Percentiles rank a stretch among this genome's conserved stretches.
These are phyloP conservation scores for Dentipellis fragilis DNA, from an alignment of 768 basidiomycete genomes.

Conservation along the genomic window DNA sequence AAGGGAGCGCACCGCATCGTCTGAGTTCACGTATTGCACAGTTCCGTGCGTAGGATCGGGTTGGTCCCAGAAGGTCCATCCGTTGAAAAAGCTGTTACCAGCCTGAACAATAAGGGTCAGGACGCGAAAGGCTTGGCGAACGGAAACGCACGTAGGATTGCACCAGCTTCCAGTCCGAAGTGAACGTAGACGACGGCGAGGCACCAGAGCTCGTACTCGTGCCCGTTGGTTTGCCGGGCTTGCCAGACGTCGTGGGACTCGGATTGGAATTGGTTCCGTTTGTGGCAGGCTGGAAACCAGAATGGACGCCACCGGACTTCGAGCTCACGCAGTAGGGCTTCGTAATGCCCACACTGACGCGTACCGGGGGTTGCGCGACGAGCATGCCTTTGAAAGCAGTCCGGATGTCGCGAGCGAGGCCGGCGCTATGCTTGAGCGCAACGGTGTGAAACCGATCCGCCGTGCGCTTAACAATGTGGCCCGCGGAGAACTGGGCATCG, in stretches of 20 bases:
- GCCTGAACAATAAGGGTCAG: conserved; percentile 24
- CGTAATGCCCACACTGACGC: conserved; percentile 7
- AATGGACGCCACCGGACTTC: neutral
- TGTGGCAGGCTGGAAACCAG: neutral
- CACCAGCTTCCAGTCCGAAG: conserved; percentile 34
- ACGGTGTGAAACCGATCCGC: conserved; percentile 39
- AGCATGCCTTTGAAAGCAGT: conserved; percentile 50
- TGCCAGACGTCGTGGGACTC: conserved; percentile 9
- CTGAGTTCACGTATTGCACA: conserved; percentile 58
- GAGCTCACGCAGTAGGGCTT: neutral
- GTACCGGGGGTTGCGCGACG: conserved; percentile 14
- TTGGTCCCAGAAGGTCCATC: conserved; percentile 63
- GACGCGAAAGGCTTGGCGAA: conserved; percentile 4
- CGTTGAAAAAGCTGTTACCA: conserved; percentile 71
- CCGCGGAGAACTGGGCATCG: conserved; percentile 17
- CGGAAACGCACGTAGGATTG: conserved; percentile 43
- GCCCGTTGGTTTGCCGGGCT: conserved; percentile 8
- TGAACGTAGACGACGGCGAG: conserved; percentile 8
- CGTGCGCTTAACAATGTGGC: conserved; percentile 30
- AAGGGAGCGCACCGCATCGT: conserved; percentile 39
- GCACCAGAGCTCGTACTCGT: conserved; percentile 8
- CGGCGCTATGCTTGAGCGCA: conserved; percentile 49
- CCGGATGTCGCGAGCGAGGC: conserved; percentile 60
- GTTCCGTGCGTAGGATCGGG: conserved; percentile 70
- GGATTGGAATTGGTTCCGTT: neutral